These are phyloP conservation scores for Venturia aucupariae DNA, from an alignment of 2,329 filamentous ascomycete genomes.

Conservation along the genomic window DNA sequence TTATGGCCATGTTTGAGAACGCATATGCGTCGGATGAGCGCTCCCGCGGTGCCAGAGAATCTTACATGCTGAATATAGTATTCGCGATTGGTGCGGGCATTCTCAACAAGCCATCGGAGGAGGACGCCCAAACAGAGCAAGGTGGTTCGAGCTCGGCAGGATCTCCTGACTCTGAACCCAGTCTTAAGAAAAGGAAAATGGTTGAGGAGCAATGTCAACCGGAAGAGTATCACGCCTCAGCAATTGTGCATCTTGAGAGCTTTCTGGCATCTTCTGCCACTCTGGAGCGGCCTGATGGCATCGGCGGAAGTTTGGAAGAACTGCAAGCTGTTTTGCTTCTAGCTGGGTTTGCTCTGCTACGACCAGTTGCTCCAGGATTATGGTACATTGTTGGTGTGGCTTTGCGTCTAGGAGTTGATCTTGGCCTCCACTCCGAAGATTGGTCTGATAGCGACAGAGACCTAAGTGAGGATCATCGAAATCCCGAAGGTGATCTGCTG, in stretches of 20 bases:
- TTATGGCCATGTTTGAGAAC: slow-evolving; percentile 77
- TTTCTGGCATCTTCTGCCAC: slow-evolving; percentile 62
- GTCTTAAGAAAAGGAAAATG: slow-evolving; percentile 30
- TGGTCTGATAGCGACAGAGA: slow-evolving; percentile 53
- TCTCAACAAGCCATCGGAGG: slow-evolving; percentile 46
- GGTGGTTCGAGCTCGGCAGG: slow-evolving; percentile 25
- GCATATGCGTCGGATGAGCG: slow-evolving; percentile 64
- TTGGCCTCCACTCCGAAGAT: slow-evolving; percentile 89
- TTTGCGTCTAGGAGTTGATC: slow-evolving; percentile 78
- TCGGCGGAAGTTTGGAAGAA: slow-evolving; percentile 84
- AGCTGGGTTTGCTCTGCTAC: slow-evolving; percentile 81
- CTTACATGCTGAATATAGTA: slow-evolving; percentile 95
- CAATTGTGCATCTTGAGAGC: slow-evolving; percentile 81
- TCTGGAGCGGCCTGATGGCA: slow-evolving; percentile 49
- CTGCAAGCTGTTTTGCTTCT: slow-evolving; percentile 86
- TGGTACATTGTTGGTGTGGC: slow-evolving; percentile 98
- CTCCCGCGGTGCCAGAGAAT: slow-evolving; percentile 63
- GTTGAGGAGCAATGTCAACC: slow-evolving; percentile 60
- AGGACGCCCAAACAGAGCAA: slow-evolving; percentile 18
- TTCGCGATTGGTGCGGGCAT: slow-evolving; percentile 94
- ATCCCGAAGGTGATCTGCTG: slow-evolving; percentile 19
- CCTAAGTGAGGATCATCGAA: slow-evolving; percentile 30
- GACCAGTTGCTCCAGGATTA: slow-evolving; percentile 83
- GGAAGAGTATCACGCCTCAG: slow-evolving; percentile 92
- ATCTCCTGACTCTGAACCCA: slow-evolving; percentile 24